Conservation (phyloP, 257 asterid genomes). For the Jasminum sambac region DNA sequence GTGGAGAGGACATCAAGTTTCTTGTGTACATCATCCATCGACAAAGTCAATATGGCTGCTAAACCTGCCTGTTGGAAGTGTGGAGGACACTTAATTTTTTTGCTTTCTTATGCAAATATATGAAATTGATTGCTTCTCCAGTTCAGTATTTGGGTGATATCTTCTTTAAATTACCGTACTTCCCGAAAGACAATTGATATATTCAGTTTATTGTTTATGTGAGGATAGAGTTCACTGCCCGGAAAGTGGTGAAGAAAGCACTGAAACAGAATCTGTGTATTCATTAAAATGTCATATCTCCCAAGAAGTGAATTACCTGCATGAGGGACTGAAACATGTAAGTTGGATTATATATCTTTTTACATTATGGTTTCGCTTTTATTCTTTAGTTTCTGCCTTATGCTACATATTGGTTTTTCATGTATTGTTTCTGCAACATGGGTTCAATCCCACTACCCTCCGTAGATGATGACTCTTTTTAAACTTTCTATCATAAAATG, state of each 20-base stretch:
- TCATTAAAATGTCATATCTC: conserved; percentile 97
- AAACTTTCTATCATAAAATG: conserved; percentile 2
- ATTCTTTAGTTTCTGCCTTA: conserved; percentile 7
- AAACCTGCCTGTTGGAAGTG: background rate
- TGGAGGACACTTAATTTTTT: background rate
- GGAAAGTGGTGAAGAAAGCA: conserved; percentile 98
- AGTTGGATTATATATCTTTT: conserved; percentile 37
- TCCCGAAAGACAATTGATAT: background rate
- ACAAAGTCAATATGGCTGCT: background rate
- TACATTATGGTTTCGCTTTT: conserved; percentile 5
- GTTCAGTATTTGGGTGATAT: background rate
- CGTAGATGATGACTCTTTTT: conserved; percentile 19
- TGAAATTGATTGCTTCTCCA: background rate
- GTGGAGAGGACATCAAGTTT: background rate
- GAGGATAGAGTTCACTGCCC: conserved; percentile 88
- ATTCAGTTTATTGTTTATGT: conserved; percentile 14
- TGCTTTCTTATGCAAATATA: background rate
- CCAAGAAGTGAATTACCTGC: conserved; percentile 98
- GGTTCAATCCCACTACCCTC: conserved; percentile 12
- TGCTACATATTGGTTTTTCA: conserved; percentile 19
- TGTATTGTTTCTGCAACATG: conserved; percentile 14
- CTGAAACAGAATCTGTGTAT: conserved; percentile 84
- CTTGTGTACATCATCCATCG: background rate
- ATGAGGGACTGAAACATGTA: conserved; percentile 90
- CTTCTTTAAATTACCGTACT: background rate